These are phyloP conservation scores for Coniferiporia sulphurascens DNA, from an alignment of 1,284 basidiomycete genomes.

Conservation along the genomic window DNA sequence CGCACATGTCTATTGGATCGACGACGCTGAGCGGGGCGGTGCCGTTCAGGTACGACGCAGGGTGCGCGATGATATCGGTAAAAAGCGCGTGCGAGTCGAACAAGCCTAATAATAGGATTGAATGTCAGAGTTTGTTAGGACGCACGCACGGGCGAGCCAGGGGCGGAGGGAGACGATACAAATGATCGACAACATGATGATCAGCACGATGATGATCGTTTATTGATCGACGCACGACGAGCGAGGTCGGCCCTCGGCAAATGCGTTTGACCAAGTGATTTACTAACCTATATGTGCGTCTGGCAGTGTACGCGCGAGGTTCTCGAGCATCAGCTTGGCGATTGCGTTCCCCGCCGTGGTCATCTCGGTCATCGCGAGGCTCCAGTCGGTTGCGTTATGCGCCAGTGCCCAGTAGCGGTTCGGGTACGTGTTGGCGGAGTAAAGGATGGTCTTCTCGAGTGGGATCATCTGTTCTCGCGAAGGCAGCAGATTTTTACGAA, in stretches of 20 bases:
- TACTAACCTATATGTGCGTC: conserved; percentile 35
- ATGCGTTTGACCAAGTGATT: too few relatives aligned
- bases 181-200: not conserved
- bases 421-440: conserved; percentile 32
- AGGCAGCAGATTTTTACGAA: not conserved
- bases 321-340: conserved; percentile 30
- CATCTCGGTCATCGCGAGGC: conserved; percentile 34
- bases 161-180: too few relatives aligned
- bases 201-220: not conserved
- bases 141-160: too few relatives aligned
- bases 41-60: conserved; percentile 32
- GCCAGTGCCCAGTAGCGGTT: conserved; percentile 33
- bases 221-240: too few relatives aligned
- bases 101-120: conserved; percentile 21
- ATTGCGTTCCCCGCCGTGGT: conserved; percentile 33
- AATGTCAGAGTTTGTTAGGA: not conserved
- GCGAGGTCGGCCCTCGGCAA: too few relatives aligned
- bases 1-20: conserved; percentile 28
- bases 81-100: conserved; percentile 35
- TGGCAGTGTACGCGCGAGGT: conserved; percentile 28
- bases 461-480: conserved; percentile 29
- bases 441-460: conserved; percentile 30
- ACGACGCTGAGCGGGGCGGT: conserved; percentile 31
- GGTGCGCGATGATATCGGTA: conserved; percentile 30
- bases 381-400: conserved; percentile 38